Evolutionary conservation across 2,329 filamentous ascomycete genomes (phyloP).

Genomic region (Ceratocystis harringtonii): DNA sequence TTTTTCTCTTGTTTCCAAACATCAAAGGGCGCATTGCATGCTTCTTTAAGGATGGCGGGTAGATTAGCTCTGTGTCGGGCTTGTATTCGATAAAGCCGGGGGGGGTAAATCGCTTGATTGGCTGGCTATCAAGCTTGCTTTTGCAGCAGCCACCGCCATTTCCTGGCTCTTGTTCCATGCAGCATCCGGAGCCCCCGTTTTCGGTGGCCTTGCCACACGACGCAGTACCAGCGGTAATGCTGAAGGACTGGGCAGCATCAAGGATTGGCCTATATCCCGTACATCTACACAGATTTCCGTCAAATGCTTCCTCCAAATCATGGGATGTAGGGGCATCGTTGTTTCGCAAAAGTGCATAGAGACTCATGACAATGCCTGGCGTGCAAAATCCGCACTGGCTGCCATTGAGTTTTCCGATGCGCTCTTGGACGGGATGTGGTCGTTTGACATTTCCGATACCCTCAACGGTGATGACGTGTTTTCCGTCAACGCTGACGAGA

Average conservation of each 20-base stretch:
- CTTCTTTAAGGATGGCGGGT: slow-evolving; percentile 71
- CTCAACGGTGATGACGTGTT: slow-evolving; percentile 95
- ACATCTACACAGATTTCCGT: slow-evolving; percentile 89
- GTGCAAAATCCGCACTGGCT: slow-evolving; percentile 94
- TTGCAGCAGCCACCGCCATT: slow-evolving; percentile 48
- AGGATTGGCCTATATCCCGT: slow-evolving; percentile 91
- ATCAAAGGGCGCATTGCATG: slow-evolving; percentile 67
- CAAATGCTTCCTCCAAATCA: slow-evolving; percentile 89
- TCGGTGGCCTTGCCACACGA: slow-evolving; percentile 34
- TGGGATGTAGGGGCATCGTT: slow-evolving; percentile 61
- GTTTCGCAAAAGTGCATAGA: slow-evolving; percentile 85
- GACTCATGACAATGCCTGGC: slow-evolving; percentile 92
- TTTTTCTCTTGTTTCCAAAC: slow-evolving; percentile 89
- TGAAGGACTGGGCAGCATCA: slow-evolving; percentile 86
- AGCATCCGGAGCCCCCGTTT: slow-evolving; percentile 44
- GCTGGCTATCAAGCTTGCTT: slow-evolving; percentile 32
- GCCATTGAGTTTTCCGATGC: slow-evolving; percentile 79
- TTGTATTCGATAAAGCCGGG: slow-evolving; percentile 92
- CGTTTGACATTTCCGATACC: slow-evolving; percentile 79
- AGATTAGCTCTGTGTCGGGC: slow-evolving; percentile 87
- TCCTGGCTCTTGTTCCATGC: slow-evolving; percentile 45
- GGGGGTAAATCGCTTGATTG: slow-evolving; percentile 58
- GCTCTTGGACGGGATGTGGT: slow-evolving; percentile 80
- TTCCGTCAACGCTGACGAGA: slow-evolving; percentile 83
- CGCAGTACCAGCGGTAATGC: slow-evolving; percentile 29